Base-by-base conservation (phyloP, 2,329 filamentous ascomycete species). In the Aquanectria penicillioides region DNA sequence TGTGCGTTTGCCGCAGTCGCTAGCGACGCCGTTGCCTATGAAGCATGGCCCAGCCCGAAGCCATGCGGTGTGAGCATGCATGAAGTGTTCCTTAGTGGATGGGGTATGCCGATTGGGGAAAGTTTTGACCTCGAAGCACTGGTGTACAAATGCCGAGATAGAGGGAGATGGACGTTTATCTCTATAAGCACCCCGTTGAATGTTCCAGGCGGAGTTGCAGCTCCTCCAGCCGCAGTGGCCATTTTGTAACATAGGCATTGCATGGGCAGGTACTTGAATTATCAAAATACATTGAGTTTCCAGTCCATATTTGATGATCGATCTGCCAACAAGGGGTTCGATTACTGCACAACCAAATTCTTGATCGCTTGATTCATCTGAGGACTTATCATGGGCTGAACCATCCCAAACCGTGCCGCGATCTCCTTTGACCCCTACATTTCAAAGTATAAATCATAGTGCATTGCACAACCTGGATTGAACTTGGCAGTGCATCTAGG, bases 401-500 rank as follows among this genome's bases (percentile, higher is more conserved):
- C n/a, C n/a, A n/a, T n/a, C n/a, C n/a, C n/a, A n/a, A n/a, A n/a
- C n/a, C n/a, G n/a, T n/a, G n/a, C n/a, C n/a, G n/a, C n/a, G n/a
- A n/a, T n/a, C n/a, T n/a, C n/a, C n/a, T n/a, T n/a, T n/a, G n/a
- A n/a, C n/a, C n/a, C n/a, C 36, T 56, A 53, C 59, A 60, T 60
- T 13, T 60, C 59, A 31, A 62, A 62, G 25, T 62, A 62, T 20
- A 62, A 17, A n/a, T 57, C 22, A 33, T 62, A 62, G 33, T 62
- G 59, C 8, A 25, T 43, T 15, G 51, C 33, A n/a, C 59, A 62
- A n/a, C 50, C 56, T 12, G 59, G 56, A 25, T 62, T 62, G 15
- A 62, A 62, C 4, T 38, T 28, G 4, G 56, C 50, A 13, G 17
- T 6, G 15, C 59, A 62, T 2, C 11, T 13, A 5, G 56, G 56